phyloP scores from a whole-genome alignment of 2,329 filamentous ascomycete genomes.

The Helminthosporium solani region DNA sequence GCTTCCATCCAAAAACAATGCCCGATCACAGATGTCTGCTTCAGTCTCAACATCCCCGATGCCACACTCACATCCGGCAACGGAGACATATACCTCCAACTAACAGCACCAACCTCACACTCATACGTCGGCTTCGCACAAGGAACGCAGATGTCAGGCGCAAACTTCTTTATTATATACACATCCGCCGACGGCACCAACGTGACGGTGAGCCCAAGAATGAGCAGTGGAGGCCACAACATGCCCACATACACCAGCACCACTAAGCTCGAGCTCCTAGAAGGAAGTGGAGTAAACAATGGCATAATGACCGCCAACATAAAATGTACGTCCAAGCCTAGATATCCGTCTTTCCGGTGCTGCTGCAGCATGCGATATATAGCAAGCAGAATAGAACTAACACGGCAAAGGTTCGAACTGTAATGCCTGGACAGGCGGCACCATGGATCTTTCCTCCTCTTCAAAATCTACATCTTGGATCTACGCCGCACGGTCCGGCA shows the following conservation, averaged over 20 bases:
- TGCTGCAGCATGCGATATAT: too few relatives aligned
- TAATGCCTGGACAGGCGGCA: constrained; percentile 48
- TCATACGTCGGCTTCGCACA: constrained; percentile 62
- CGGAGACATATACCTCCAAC: constrained; percentile 63
- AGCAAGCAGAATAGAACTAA: background rate
- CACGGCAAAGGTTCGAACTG: constrained; percentile 45
- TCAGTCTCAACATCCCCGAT: constrained; percentile 57
- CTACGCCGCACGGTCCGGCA: background rate
- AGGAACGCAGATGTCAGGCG: constrained; percentile 55
- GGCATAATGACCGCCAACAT: constrained; percentile 63
- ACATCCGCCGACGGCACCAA: constrained; percentile 53
- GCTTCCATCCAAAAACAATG: constrained; percentile 5
- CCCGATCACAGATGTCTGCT: constrained; percentile 47
- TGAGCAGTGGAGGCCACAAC: constrained; percentile 47
- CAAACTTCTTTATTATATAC: constrained; percentile 66
- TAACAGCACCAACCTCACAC: constrained; percentile 56
- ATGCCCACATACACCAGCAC: constrained; percentile 51
- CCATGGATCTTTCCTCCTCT: constrained; percentile 19
- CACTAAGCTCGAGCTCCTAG: constrained; percentile 54
- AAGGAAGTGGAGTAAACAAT: constrained; percentile 57
- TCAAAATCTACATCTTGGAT: background rate
- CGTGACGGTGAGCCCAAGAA: constrained; percentile 61
- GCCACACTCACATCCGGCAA: constrained; percentile 50
- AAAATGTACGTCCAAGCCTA: constrained; percentile 33
- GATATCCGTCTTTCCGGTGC: too few relatives aligned